Conservation (phyloP, 805 yeast species). For the Wickerhamomyces sydowiorum region DNA sequence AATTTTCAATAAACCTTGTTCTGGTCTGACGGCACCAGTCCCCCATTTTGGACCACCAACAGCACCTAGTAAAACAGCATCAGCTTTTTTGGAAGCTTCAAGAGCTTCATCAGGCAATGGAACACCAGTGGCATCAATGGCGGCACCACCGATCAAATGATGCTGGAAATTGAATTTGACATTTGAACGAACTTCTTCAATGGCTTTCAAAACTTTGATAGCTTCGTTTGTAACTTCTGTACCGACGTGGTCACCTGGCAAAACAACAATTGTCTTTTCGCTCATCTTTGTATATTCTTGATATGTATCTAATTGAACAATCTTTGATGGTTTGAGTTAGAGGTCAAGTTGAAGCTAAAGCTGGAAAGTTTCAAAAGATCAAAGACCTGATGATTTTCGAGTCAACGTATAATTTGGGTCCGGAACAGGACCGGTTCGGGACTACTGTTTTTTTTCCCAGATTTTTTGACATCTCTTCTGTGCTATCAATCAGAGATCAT, state of each 20-base stretch:
- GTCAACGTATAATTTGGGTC: background rate
- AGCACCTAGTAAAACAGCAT: slow-evolving; percentile 95
- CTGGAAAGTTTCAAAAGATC: too few relatives aligned
- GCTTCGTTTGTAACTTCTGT: slow-evolving; percentile 88
- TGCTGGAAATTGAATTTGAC: slow-evolving; percentile 70
- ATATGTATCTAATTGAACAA: background rate
- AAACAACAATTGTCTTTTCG: slow-evolving; percentile 69
- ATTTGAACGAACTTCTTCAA: slow-evolving; percentile 48
- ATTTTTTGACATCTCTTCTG: too few relatives aligned
- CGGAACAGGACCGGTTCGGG: background rate
- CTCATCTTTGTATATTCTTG: background rate
- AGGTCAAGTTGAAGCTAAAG: background rate
- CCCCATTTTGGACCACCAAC: slow-evolving; percentile 99
- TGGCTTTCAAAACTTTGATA: slow-evolving; percentile 80
- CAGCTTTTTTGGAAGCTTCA: slow-evolving; percentile 77
- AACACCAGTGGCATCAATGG: slow-evolving; percentile 92
- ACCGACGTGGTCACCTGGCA: slow-evolving; percentile 98
- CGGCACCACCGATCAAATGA: slow-evolving; percentile 96
- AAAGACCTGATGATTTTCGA: background rate
- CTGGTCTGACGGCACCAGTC: slow-evolving; percentile 93
- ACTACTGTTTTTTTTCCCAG: too few relatives aligned
- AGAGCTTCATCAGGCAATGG: slow-evolving; percentile 86
- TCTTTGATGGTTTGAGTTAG: too few relatives aligned
- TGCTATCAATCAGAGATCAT: too few relatives aligned
- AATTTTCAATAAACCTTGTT: slow-evolving; percentile 90